Evolutionary conservation across 257 asterid species (phyloP).

Genomic region (Penstemon newberryi): DNA sequence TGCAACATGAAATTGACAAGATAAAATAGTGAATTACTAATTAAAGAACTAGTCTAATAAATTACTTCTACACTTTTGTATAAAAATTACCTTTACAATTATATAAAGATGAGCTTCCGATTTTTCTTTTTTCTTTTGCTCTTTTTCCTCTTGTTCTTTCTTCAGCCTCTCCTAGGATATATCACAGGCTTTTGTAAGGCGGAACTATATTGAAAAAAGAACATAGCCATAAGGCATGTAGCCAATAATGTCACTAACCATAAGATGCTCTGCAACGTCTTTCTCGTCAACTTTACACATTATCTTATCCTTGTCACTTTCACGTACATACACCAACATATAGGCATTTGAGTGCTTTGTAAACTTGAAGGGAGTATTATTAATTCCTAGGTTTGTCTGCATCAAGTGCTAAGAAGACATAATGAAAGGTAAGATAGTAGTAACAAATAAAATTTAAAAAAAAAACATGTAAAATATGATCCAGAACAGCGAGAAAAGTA

Average conservation of each 20-base stretch:
- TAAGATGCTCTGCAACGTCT: constrained; percentile 83
- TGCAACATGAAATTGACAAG: not conserved
- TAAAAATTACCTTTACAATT: constrained; percentile 39
- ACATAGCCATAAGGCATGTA: constrained; percentile 20
- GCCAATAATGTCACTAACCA: constrained; percentile 34
- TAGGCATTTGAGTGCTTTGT: constrained; percentile 54
- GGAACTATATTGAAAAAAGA: constrained; percentile 18
- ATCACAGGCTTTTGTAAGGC: constrained; percentile 25
- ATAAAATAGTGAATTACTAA: not conserved
- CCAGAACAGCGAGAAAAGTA: constrained; percentile 6
- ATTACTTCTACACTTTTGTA: not conserved
- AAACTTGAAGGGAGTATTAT: constrained; percentile 42
- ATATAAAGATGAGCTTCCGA: constrained; percentile 55
- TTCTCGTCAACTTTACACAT: constrained; percentile 63
- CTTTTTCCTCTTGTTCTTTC: constrained; percentile 55
- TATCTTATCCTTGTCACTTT: constrained; percentile 51
- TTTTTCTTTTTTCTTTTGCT: constrained; percentile 48
- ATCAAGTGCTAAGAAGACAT: constrained; percentile 34
- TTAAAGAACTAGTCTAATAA: not conserved
- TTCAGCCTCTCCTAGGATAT: constrained; percentile 48
- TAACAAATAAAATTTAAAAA: constrained; percentile 14
- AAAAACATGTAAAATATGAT: constrained; percentile 8
- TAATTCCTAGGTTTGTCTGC: constrained; percentile 46
- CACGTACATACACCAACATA: constrained; percentile 59
- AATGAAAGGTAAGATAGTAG: constrained; percentile 23